Conservation (phyloP, 768 basidiomycete species). For the Pleurotus tuoliensis region DNA sequence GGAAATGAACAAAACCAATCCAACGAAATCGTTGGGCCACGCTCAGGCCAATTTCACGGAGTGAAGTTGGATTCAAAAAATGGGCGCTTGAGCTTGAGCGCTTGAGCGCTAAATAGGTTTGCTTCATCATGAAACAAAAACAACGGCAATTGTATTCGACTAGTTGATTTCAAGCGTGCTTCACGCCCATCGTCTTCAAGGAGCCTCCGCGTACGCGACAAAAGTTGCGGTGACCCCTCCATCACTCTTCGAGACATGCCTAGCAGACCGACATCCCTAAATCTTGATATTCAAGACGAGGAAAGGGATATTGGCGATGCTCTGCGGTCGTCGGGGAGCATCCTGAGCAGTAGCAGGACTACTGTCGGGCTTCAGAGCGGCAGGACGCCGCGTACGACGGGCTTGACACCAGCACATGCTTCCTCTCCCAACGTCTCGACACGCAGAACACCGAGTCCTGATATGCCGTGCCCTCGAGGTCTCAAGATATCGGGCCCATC, state of each 20-base stretch:
- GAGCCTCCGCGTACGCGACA: too few relatives aligned
- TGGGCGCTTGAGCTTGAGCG: too few relatives aligned
- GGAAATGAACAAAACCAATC: too few relatives aligned
- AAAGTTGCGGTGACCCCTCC: too few relatives aligned
- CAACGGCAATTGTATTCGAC: too few relatives aligned
- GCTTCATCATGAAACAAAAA: too few relatives aligned
- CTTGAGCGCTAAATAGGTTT: too few relatives aligned
- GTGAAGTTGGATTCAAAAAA: too few relatives aligned
- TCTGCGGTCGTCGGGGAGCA: neutral
- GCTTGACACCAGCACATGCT: neutral
- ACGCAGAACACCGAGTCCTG: neutral
- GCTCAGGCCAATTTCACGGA: too few relatives aligned
- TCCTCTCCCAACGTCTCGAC: neutral
- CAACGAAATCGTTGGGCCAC: too few relatives aligned
- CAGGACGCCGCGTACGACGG: neutral
- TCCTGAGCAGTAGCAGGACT: neutral
- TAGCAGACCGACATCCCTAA: neutral
- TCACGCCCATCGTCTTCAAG: too few relatives aligned
- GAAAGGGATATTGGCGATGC: conserved; percentile 2
- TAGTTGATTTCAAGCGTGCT: too few relatives aligned
- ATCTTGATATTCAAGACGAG: neutral
- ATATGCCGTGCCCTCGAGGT: neutral
- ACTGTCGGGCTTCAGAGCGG: neutral
- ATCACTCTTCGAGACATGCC: neutral
- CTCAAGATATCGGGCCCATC: neutral